phyloP scores from a whole-genome alignment of 108 stramenopile genomes.

The Mayamaea pseudoterrestris region DNA sequence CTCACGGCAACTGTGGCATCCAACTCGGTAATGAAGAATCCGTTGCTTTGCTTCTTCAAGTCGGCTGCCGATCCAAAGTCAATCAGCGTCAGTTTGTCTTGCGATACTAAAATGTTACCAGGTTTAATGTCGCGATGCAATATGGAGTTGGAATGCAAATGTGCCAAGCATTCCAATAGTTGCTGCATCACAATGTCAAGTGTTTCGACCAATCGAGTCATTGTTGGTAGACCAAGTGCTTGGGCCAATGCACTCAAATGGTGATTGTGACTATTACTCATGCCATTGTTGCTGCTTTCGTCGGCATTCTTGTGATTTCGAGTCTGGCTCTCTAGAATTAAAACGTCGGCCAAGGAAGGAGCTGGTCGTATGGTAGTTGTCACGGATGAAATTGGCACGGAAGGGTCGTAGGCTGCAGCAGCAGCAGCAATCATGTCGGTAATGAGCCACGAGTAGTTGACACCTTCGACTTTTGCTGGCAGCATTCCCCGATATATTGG shows the following conservation, averaged over 20 bases:
- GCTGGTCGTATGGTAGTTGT: constrained; percentile 14
- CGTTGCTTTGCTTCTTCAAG: constrained; percentile 35
- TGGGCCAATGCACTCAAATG: constrained; percentile 28
- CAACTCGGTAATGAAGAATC: not conserved
- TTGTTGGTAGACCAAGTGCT: constrained; percentile 28
- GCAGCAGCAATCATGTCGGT: constrained; percentile 46
- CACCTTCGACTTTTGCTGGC: too few species aligned
- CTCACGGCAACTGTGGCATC: constrained; percentile 34
- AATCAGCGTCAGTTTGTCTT: constrained; percentile 29
- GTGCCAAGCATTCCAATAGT: constrained; percentile 32
- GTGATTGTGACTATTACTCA: constrained; percentile 9
- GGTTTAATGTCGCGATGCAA: constrained; percentile 80
- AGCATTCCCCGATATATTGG: constrained; percentile 35
- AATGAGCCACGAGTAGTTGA: constrained; percentile 17
- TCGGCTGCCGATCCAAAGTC: constrained; percentile 81
- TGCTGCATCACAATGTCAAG: constrained; percentile 26
- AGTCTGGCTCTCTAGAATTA: not conserved
- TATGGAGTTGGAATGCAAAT: constrained; percentile 36
- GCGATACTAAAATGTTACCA: constrained; percentile 35
- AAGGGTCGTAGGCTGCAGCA: constrained; percentile 35
- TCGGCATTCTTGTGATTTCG: constrained; percentile 18
- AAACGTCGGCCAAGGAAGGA: constrained; percentile 30
- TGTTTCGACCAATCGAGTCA: constrained; percentile 35
- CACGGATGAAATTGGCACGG: not conserved
- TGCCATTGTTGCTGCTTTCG: constrained; percentile 9